Percentiles rank a stretch among this genome's conserved stretches.
Conservation (phyloP, 768 basidiomycete species). For the Dacryopinax primogenitus region DNA sequence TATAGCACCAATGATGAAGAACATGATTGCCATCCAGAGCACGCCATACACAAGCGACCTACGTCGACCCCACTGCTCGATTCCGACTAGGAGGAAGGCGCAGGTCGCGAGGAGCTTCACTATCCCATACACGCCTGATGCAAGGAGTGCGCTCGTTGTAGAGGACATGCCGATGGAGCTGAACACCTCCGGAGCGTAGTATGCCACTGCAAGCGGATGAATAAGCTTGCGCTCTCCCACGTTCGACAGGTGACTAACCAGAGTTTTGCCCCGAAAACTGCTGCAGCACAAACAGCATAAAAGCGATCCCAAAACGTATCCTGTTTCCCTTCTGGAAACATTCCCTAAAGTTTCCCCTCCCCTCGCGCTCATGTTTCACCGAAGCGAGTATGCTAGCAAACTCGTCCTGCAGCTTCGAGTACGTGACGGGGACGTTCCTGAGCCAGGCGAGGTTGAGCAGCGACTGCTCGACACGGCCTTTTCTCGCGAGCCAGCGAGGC, state of each 20-base stretch:
- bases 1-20: slow-evolving; percentile 79
- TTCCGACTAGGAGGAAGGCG: slow-evolving; percentile 28
- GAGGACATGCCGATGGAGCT: slow-evolving; percentile 13
- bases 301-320: slow-evolving; percentile 70
- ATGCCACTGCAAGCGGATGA: slow-evolving; percentile 60
- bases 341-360: slow-evolving; percentile 54
- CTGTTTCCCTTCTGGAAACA: slow-evolving; percentile 73
- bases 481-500: slow-evolving; percentile 3
- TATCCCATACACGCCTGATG: slow-evolving; percentile 30
- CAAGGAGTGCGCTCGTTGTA: slow-evolving; percentile 25
- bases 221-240: slow-evolving; percentile 49
- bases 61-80: slow-evolving; percentile 27
- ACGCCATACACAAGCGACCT: slow-evolving; percentile 45
- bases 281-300: slow-evolving; percentile 34
- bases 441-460: slow-evolving; percentile 3
- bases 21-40: slow-evolving; percentile 62
- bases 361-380: slow-evolving; percentile 56
- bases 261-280: slow-evolving; percentile 5
- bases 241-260: slow-evolving; percentile 30
- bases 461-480: slow-evolving; percentile 6
- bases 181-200: slow-evolving; percentile 29
- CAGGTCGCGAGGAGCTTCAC: slow-evolving; percentile 30
- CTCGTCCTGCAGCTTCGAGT: background rate
- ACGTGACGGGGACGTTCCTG: background rate
- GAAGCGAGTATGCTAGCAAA: slow-evolving; percentile 61